Evolutionary conservation across 1,284 basidiomycete species (phyloP).

Genomic region (Testicularia cyperi): DNA sequence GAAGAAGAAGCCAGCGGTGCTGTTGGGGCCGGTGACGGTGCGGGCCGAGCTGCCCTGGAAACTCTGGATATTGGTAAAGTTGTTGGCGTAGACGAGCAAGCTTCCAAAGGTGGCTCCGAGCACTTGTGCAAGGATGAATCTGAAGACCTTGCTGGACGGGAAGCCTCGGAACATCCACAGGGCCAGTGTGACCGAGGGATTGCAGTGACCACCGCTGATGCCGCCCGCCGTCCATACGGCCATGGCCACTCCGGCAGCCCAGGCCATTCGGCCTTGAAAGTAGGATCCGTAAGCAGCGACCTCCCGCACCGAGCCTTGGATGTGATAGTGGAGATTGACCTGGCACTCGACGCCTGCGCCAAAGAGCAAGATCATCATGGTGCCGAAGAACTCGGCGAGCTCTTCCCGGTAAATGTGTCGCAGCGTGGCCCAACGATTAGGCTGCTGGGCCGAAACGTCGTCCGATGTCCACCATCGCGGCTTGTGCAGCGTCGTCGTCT

Average conservation of each 20-base stretch:
- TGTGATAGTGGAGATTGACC: conserved; percentile 48
- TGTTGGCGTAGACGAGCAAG: conserved; percentile 73
- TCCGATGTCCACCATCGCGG: conserved; percentile 20
- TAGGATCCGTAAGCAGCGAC: conserved; percentile 34
- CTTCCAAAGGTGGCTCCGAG: conserved; percentile 72
- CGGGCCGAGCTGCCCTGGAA: conserved; percentile 69
- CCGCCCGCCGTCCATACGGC: conserved; percentile 46
- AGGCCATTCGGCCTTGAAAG: conserved; percentile 40
- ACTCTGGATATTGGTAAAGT: conserved; percentile 72
- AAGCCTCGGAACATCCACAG: conserved; percentile 72
- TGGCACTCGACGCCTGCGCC: conserved; percentile 54
- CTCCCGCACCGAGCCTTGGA: conserved; percentile 2
- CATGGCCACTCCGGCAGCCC: conserved; percentile 52
- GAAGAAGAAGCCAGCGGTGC: conserved; percentile 72
- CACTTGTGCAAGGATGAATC: conserved; percentile 71
- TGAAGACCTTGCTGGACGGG: conserved; percentile 75
- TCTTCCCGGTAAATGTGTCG: conserved; percentile 41
- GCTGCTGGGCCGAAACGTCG: conserved; percentile 1
- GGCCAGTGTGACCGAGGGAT: conserved; percentile 65
- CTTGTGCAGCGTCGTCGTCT: conserved; percentile 32
- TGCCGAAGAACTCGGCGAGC: conserved; percentile 45
- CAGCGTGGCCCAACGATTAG: conserved; percentile 32
- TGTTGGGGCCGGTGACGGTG: conserved; percentile 63
- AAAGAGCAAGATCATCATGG: conserved; percentile 51
- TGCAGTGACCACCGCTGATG: conserved; percentile 43